A percentile compares a stretch with the other conserved stretches of the same genome.
Evolutionary conservation across 1,284 basidiomycete species (phyloP).

Genomic region (Dichomitus squalens): DNA sequence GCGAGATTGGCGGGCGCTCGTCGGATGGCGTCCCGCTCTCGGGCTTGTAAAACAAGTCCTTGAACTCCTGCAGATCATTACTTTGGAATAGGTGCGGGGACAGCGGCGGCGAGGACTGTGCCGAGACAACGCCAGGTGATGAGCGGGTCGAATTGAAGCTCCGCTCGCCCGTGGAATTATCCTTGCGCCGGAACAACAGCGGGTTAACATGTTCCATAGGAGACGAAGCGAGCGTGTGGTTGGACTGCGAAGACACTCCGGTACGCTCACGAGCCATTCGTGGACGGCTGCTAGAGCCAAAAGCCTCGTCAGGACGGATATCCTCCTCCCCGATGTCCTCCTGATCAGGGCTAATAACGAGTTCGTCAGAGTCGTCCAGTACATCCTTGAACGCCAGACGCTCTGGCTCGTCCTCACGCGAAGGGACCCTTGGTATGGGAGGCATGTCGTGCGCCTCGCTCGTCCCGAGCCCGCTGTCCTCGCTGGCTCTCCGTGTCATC

Average conservation of each 20-base stretch:
- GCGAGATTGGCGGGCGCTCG: slow-evolving; percentile 26
- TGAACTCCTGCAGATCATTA: slow-evolving; percentile 66
- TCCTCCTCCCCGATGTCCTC: slow-evolving; percentile 5
- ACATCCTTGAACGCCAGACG: slow-evolving; percentile 13
- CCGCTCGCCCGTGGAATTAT: slow-evolving; percentile 9
- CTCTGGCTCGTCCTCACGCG: slow-evolving; percentile 7
- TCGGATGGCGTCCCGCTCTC: slow-evolving; percentile 18
- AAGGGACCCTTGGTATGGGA: slow-evolving; percentile 11
- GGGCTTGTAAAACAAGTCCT: slow-evolving; percentile 65
- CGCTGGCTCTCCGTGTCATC: slow-evolving; percentile 33
- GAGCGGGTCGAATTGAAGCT: slow-evolving; percentile 31
- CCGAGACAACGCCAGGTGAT: slow-evolving; percentile 44
- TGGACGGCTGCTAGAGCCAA: background rate
- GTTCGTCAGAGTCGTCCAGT: slow-evolving; percentile 13
- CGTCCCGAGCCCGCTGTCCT: slow-evolving; percentile 52
- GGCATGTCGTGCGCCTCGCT: slow-evolving; percentile 40
- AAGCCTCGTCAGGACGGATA: slow-evolving; percentile 4
- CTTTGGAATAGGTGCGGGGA: slow-evolving; percentile 45
- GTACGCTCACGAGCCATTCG: slow-evolving; percentile 10
- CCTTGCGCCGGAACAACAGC: slow-evolving; percentile 29
- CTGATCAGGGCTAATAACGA: slow-evolving; percentile 16
- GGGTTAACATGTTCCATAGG: slow-evolving; percentile 30
- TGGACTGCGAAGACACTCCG: slow-evolving; percentile 21
- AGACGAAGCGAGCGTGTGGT: slow-evolving; percentile 32
- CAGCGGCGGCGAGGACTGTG: slow-evolving; percentile 39